Evolutionary conservation across 768 basidiomycete genomes (phyloP).

Genomic region (Mycena maculata): DNA sequence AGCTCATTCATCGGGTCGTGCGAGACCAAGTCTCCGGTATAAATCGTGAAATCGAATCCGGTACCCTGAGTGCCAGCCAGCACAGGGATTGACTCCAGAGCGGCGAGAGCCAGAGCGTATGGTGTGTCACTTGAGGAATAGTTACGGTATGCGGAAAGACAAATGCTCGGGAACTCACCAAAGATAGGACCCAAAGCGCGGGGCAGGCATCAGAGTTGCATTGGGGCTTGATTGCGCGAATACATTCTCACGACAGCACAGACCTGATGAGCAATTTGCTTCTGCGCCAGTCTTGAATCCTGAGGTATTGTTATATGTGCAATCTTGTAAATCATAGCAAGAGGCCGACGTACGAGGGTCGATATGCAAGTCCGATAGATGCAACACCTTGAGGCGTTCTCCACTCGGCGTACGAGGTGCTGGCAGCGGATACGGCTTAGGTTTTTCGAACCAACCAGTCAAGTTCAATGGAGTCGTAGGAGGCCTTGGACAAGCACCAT

Average conservation of each 20-base stretch:
- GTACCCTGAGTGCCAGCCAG: conserved; percentile 68
- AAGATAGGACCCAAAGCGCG: conserved; percentile 72
- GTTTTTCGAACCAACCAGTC: conserved; percentile 78
- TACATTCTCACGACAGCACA: conserved; percentile 72
- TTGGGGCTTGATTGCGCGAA: conserved; percentile 63
- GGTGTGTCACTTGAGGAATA: conserved; percentile 66
- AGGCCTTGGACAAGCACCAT: conserved; percentile 60
- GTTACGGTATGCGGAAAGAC: conserved; percentile 1
- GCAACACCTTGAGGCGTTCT: conserved; percentile 74
- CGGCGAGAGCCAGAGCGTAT: conserved; percentile 68
- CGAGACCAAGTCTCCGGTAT: conserved; percentile 79
- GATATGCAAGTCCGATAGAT: conserved; percentile 80
- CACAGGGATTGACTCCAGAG: conserved; percentile 73
- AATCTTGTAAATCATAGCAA: conserved; percentile 2
- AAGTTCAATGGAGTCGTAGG: conserved; percentile 69
- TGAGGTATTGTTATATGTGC: conserved; percentile 38
- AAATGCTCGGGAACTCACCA: conserved; percentile 54
- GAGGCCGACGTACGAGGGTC: conserved; percentile 66
- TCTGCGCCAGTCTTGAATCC: conserved; percentile 77
- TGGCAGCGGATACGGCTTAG: conserved; percentile 76
- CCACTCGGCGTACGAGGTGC: conserved; percentile 68
- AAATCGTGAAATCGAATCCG: conserved; percentile 74
- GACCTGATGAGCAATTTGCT: conserved; percentile 73
- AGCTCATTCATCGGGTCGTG: conserved; percentile 76
- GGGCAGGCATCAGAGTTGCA: conserved; percentile 65